Percentiles rank a stretch among this genome's conserved stretches.
These are phyloP conservation scores for Suillus luteus DNA, from an alignment of 768 basidiomycete species.

Conservation along the genomic window DNA sequence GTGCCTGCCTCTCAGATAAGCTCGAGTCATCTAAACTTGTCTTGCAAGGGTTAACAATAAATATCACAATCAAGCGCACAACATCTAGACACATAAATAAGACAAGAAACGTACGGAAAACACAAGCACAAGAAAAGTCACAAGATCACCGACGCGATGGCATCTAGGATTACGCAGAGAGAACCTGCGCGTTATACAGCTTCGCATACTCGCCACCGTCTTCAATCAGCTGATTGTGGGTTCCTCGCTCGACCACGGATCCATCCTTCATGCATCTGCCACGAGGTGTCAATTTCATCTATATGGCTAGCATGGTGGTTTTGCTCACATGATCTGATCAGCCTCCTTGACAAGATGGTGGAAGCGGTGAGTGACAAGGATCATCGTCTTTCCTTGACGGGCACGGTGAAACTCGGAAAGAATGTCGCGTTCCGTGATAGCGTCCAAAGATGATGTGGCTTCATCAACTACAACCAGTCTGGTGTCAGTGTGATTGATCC, in stretches of 20 bases:
- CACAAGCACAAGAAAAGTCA: neutral
- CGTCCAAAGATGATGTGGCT: constrained; percentile 58
- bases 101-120: neutral
- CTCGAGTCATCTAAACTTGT: neutral
- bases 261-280: constrained; percentile 37
- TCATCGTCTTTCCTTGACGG: constrained; percentile 50
- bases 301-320: neutral
- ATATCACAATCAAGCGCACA: neutral
- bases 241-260: constrained; percentile 32
- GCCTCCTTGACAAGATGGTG: constrained; percentile 50
- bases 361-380: constrained; percentile 60
- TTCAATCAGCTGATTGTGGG: constrained; percentile 30
- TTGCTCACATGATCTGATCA: constrained; percentile 52
- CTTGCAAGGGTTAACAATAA: neutral
- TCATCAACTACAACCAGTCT: constrained; percentile 59
- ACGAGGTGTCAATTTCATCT: constrained; percentile 4
- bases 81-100: neutral
- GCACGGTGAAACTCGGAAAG: constrained; percentile 40
- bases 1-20: neutral
- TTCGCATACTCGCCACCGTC: constrained; percentile 28
- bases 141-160: neutral
- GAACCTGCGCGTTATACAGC: constrained; percentile 29
- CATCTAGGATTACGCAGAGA: neutral
- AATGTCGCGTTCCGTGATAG: constrained; percentile 52
- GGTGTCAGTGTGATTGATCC: constrained; percentile 33